phyloP scores from a whole-genome alignment of 352 stramenopile species.

The Phytophthora hybrid region DNA sequence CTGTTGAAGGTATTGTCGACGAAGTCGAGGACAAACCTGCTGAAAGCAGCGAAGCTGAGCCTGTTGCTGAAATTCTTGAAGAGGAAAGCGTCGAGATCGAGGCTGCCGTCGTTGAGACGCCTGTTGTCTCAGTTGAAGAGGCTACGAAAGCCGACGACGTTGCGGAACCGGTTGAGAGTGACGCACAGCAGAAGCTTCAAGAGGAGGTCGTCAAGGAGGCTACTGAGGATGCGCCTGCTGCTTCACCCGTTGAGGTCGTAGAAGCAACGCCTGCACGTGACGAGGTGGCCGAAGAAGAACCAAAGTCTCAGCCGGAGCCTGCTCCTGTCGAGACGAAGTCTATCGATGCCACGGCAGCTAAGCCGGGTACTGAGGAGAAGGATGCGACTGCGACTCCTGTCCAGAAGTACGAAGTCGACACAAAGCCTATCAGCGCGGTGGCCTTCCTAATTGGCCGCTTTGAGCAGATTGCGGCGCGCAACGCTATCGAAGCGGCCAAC shows the following conservation, averaged over 20 bases:
- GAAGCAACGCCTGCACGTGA: neutral
- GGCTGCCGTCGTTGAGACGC: neutral
- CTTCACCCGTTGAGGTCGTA: neutral
- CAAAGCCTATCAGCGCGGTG: slow-evolving; percentile 36
- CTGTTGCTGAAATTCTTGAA: too few species aligned
- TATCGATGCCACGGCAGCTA: neutral
- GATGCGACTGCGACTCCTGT: neutral
- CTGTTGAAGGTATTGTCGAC: neutral
- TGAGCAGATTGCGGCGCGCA: slow-evolving; percentile 35
- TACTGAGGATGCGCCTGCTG: neutral
- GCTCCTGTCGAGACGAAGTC: neutral
- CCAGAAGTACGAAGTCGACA: slow-evolving; percentile 36
- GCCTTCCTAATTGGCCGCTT: slow-evolving; percentile 42
- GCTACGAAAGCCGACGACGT: neutral
- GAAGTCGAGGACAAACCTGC: neutral
- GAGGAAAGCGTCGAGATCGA: neutral
- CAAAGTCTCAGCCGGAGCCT: neutral
- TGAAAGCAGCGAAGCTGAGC: neutral
- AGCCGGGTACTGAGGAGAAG: neutral
- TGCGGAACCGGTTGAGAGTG: neutral
- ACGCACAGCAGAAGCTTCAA: neutral
- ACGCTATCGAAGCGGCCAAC: slow-evolving; percentile 23
- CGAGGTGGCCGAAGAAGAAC: neutral
- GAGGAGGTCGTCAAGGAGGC: neutral
- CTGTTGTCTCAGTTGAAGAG: neutral